Evolutionary conservation across 768 basidiomycete species (phyloP), one percentile per base, ranked within the genome.

Genomic region (Pleurotus djamor): DNA sequence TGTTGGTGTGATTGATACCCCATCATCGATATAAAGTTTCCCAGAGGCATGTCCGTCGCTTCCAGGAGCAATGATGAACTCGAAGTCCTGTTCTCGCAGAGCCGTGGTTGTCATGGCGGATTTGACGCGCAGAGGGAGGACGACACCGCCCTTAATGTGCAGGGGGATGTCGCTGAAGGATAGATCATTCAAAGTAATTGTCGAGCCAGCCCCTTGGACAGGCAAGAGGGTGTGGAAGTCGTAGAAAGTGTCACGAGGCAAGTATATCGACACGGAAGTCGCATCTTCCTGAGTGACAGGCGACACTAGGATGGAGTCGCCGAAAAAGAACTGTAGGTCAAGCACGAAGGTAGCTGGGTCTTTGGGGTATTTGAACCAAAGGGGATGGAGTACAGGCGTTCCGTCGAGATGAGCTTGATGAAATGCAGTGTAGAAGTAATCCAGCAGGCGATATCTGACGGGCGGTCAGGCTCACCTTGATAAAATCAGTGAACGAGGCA

Each of bases 381-480:
- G 68, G 10, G 88, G 85, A 58, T 82, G 75, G n/a, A 88, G 72
- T 28, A 88, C 78, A 4, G 88, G 85, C 0, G 85, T 84, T 21
- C 88, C 88, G 60, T 83, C 80, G 12, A 73, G 50, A 60, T 75
- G 73, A 2, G 84, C 83, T 50, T 77, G 69, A 66, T 89, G 86
- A 78, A 89, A 84, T 1, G 85, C 79, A 4, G 88, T 90, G 70
- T 87, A 89, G 59, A 90, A 67, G 70, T 90, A 89, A 67, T 89
- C 88, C 50, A 90, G 64, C 4, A 89, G 75, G 54, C 86, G 86
- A 64, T 89, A 88, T 12, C 85, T 87, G 55, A 35, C 34, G 38
- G 7, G 28, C 45, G 12, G 47, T n/a, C 47, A 17, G 57, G 21
- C 3, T 14, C 13, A 55, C 32, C n/a, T 9, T 2, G 7, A 21